Base-by-base conservation (phyloP, 306 rosid species). In the Luffa aegyptiaca region DNA sequence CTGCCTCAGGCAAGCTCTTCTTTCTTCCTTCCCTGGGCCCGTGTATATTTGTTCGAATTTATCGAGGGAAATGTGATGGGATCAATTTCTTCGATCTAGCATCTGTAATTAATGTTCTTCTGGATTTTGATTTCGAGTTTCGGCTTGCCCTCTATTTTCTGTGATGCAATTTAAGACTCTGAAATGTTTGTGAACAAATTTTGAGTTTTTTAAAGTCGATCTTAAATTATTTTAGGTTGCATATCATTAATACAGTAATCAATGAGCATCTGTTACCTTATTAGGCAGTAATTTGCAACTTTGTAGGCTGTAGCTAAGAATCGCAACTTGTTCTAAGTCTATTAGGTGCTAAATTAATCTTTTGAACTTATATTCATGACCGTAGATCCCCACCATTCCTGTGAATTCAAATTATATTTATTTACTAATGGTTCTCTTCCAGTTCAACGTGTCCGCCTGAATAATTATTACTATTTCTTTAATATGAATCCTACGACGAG, bases 1-100 rank as follows among this genome's bases (percentile, higher is more conserved):
- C 91, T 96, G 82, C 99, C 99, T 36, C 99, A 96, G 97, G 98
- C 86, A 85, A 48, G 58, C 26, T 73, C 55, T 14, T 12, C 39
- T 5, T n/a, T 37, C n/a, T 20, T 21, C 9, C 49, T 14, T 9
- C 5, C 10, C n/a, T 8, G 18, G 0, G 13, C 53, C 10, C 13
- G 14, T n/a, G 1, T 44, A 2, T 42, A 20, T 39, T 52, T 44
- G 10, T 66, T 17, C 31, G 9, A 20, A 10, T 44, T 71, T 8
- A 26, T 8, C 33, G 8, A 74, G 7, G 6, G n/a, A 73, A 31
- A 51, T 26, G 44, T 5, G 61, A 74, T 9, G 33, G 62, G 62
- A 8, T 74, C 46, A 1, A n/a, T 48, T 72, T 49, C 8, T 71
- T 71, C 46, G 2, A 26, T 10, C 8, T 11, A 21, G 57, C 55